Evolutionary conservation across 225 moss, liverwort and hornwort species (phyloP), one percentile per base, ranked within the genome.

Genomic region (Climacium dendroides): DNA sequence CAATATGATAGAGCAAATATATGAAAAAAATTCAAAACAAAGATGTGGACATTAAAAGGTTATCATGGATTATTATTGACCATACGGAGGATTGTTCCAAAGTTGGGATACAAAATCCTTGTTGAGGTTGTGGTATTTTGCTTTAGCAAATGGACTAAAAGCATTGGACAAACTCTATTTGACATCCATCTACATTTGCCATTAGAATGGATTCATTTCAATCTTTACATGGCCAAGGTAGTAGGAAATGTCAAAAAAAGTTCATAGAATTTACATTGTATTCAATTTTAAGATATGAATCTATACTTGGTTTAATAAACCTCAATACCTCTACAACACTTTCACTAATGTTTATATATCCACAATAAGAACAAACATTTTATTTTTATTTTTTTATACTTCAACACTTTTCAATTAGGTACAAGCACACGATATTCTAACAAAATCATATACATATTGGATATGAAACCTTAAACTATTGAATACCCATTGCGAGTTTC

Each of bases 51-150:
- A 7, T 20, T 25, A 41, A 8, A 25, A 70, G 9, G 8, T 47
- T 47, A 30, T 18, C 7, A 47, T 73, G 0, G 0, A 19, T 19
- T 48, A 48, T 48, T 74, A 47, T 48, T 32, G 12, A 22, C 52
- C 2, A 23, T 8, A 14, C 14, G 0, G 13, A 32, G 0, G 20
- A 74, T 13, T 74, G 1, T 48, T 47, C 0, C 0, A 0, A 0
- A 19, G 11, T 74, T 0, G 2, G 0, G 0, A 19, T 48, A 32
- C 4, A 48, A 11, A 48, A 19, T 74, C 19, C 1, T 48, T 74
- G 0, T 35, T 35, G 3, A 35, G 0, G 3, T 53, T 75, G 23
- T 1, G 2, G 0, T 22, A 35, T 23, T 14, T 35, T 52, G 7
- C 2, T 0, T 35, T 52, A 23, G 3, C 1, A 23, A 52, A 53